Percentiles rank a stretch among this genome's conserved stretches.
phyloP scores from a whole-genome alignment of 371 early-diverging fungal species.

The Rhizopus microsporus region DNA sequence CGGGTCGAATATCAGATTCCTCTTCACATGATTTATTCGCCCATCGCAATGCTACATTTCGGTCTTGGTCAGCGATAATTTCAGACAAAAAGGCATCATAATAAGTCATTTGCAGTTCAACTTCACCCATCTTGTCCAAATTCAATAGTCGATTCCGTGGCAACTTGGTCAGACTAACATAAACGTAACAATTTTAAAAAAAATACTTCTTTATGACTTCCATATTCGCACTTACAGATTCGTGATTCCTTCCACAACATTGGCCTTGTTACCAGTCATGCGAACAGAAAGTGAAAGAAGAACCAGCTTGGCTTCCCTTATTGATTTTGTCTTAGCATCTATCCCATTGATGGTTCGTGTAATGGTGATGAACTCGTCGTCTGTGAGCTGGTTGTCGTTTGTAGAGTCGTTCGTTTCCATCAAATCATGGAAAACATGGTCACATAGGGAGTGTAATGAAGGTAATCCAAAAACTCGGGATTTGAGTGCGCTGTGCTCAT shows the following conservation, averaged over 20 bases:
- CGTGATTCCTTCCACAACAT: conserved; percentile 3
- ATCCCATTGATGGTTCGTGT: conserved; percentile 8
- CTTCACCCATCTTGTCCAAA: conserved; percentile 13
- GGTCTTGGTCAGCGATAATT: too few relatives aligned
- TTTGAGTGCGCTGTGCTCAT: conserved; percentile 10
- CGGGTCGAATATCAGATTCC: conserved; percentile 9
- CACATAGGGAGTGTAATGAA: conserved; percentile 6
- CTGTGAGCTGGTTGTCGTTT: conserved; percentile 6
- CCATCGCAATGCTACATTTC: conserved; percentile 10
- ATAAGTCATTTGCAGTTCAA: conserved; percentile 9
- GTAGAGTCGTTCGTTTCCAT: conserved; percentile 3
- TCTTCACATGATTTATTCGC: conserved; percentile 4
- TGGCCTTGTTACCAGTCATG: conserved; percentile 5
- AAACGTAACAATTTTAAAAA: too few relatives aligned
- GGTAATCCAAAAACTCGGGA: conserved; percentile 1
- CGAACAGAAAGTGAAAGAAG: conserved; percentile 3
- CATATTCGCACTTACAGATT: conserved; percentile 8
- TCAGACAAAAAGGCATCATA: conserved; percentile 8
- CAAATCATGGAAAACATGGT: conserved; percentile 1
- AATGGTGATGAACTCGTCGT: conserved; percentile 10
- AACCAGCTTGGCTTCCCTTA: conserved; percentile 9
- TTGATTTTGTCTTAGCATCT: conserved; percentile 3
- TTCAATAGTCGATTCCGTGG: conserved; percentile 9
- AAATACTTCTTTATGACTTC: neutral
- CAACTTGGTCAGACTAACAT: conserved; percentile 12